Percentiles rank a stretch among this genome's conserved stretches.
Evolutionary conservation across 1,139 yeast genomes (phyloP).

Genomic region (Candida albicans): DNA sequence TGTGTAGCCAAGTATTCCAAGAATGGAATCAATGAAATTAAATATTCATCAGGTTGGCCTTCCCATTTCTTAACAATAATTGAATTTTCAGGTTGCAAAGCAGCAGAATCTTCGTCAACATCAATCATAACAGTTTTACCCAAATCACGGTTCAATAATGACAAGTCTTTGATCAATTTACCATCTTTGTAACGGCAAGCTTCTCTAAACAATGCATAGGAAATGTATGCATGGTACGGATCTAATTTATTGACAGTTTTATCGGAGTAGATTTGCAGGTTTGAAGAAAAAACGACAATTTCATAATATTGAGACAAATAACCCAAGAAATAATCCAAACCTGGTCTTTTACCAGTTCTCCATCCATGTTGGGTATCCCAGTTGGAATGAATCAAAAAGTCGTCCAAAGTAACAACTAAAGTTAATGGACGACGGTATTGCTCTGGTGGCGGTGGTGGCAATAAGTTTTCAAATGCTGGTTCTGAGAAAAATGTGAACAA

Average conservation of each 20-base stretch:
- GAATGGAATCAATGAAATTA: conserved; percentile 83
- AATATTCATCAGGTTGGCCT: conserved; percentile 77
- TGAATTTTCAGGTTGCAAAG: conserved; percentile 91
- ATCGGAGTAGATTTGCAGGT: conserved; percentile 84
- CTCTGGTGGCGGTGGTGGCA: conserved; percentile 86
- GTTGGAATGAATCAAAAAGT: conserved; percentile 82
- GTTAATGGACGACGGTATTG: conserved; percentile 94
- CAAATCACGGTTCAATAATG: conserved; percentile 87
- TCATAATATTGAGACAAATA: conserved; percentile 95
- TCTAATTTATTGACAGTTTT: conserved; percentile 84
- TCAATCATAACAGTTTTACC: conserved; percentile 80
- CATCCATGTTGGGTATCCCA: conserved; percentile 95
- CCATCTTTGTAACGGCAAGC: conserved; percentile 92
- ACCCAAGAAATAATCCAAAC: conserved; percentile 93
- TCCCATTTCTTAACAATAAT: conserved; percentile 82
- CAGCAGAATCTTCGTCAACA: conserved; percentile 67
- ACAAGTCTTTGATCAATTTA: conserved; percentile 79
- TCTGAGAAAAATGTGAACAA: conserved; percentile 85
- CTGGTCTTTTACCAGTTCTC: conserved; percentile 99
- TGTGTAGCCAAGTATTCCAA: conserved; percentile 94
- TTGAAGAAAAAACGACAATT: conserved; percentile 84
- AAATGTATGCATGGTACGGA: conserved; percentile 86
- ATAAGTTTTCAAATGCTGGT: conserved; percentile 88
- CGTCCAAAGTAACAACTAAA: conserved; percentile 85
- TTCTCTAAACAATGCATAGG: conserved; percentile 86